phyloP scores from a whole-genome alignment of 179 eudicot genomes.

The Amaranthus tricolor region DNA sequence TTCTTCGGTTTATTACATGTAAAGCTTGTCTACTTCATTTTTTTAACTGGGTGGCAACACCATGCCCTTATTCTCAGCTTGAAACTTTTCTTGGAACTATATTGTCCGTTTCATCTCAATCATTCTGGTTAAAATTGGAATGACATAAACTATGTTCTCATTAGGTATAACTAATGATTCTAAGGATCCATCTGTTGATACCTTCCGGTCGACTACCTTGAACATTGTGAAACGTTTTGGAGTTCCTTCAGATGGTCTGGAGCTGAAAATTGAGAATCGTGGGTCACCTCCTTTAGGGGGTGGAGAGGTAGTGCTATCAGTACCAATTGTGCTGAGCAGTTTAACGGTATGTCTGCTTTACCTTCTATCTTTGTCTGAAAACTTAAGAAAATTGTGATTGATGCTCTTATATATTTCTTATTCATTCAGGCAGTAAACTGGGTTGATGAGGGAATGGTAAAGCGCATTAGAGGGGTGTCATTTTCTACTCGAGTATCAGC shows the following conservation, averaged over 20 bases:
- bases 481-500: conserved; percentile 76
- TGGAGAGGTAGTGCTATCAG: conserved; percentile 70
- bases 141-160: not conserved
- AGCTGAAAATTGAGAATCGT: conserved; percentile 71
- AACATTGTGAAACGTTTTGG: conserved; percentile 71
- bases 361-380: not conserved
- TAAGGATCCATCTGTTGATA: conserved; percentile 89
- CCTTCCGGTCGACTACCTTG: conserved; percentile 67
- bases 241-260: conserved; percentile 79
- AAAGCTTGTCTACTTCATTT: not conserved
- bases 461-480: conserved; percentile 75
- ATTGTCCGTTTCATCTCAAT: not conserved
- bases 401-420: conserved; percentile 11
- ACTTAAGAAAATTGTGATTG: not conserved
- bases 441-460: conserved; percentile 90
- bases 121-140: not conserved
- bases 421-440: conserved; percentile 67
- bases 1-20: not conserved
- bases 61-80: not conserved
- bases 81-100: not conserved
- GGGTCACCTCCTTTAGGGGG: conserved; percentile 94
- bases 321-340: conserved; percentile 64
- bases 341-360: conserved; percentile 41
- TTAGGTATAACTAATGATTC: conserved; percentile 86
- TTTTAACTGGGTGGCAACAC: not conserved